A percentile compares a stretch with the other conserved stretches of the same genome.
These are phyloP conservation scores for Wickerhamomyces canadensis DNA, from an alignment of 805 yeast species.

Conservation along the genomic window DNA sequence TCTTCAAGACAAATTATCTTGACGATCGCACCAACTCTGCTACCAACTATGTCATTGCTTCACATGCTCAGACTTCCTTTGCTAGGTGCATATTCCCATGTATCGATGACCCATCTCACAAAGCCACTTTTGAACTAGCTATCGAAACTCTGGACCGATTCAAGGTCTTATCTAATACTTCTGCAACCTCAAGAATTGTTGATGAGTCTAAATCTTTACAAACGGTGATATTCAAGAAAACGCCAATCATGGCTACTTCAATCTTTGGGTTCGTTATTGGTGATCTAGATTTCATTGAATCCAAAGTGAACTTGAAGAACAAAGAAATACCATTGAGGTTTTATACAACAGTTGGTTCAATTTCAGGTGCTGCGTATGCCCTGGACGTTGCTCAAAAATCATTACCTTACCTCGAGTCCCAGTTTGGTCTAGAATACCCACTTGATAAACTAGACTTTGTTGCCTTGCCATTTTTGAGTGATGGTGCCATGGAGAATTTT, in stretches of 20 bases:
- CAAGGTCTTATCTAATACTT: conserved; percentile 47
- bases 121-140: conserved; percentile 44
- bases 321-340: conserved; percentile 42
- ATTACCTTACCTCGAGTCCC: conserved; percentile 42
- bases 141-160: conserved; percentile 40
- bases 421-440: conserved; percentile 46
- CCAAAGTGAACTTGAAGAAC: conserved; percentile 24
- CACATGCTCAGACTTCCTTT: conserved; percentile 68
- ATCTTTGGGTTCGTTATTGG: conserved; percentile 67
- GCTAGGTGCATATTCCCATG: conserved; percentile 64
- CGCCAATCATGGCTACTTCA: conserved; percentile 59
- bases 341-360: conserved; percentile 50
- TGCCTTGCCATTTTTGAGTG: conserved; percentile 64
- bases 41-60: conserved; percentile 50
- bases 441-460: conserved; percentile 60
- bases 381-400: conserved; percentile 40
- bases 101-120: conserved; percentile 56
- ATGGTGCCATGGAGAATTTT: conserved; percentile 81
- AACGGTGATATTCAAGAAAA: conserved; percentile 39
- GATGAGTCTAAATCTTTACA: conserved; percentile 22
- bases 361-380: conserved; percentile 42
- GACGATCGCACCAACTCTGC: conserved; percentile 44
- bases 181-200: conserved; percentile 25
- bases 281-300: conserved; percentile 50
- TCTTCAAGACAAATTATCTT: conserved; percentile 62